These are phyloP conservation scores for Mentha longifolia DNA, from an alignment of 257 asterid genomes.

Conservation along the genomic window DNA sequence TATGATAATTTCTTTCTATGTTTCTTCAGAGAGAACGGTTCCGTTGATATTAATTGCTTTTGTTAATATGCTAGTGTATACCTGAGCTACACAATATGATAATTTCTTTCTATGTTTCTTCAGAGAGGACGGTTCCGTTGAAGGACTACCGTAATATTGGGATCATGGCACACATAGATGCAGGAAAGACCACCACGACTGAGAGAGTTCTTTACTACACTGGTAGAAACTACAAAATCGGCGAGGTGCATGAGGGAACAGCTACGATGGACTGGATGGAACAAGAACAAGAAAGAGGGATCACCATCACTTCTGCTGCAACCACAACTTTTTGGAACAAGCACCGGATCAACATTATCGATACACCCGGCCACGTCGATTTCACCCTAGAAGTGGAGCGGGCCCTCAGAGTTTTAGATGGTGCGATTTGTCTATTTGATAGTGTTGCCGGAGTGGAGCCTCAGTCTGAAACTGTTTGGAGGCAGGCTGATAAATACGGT, in stretches of 20 bases:
- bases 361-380: conserved; percentile 98
- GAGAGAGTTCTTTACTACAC: conserved; percentile 88
- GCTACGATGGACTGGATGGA: conserved; percentile 99
- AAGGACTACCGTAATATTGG: conserved; percentile 94
- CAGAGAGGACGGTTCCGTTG: conserved; percentile 78
- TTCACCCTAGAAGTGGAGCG: conserved; percentile 99
- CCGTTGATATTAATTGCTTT: no score
- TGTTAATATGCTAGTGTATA: not conserved
- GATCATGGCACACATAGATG: conserved; percentile 97
- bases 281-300: conserved; percentile 98
- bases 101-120: conserved; percentile 20
- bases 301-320: conserved; percentile 95
- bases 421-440: conserved; percentile 93
- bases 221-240: conserved; percentile 92
- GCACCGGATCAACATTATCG: conserved; percentile 93
- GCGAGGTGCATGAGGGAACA: conserved; percentile 98
- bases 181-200: conserved; percentile 97
- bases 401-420: conserved; percentile 91
- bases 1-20: no score
- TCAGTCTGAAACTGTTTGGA: conserved; percentile 98
- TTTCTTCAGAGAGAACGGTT: no score
- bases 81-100: not conserved
- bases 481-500: conserved; percentile 97
- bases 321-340: conserved; percentile 95
- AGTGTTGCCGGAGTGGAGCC: conserved; percentile 99